Evolutionary conservation across 495 filamentous ascomycete species (phyloP).

Genomic region (Lentithecium fluviatile): DNA sequence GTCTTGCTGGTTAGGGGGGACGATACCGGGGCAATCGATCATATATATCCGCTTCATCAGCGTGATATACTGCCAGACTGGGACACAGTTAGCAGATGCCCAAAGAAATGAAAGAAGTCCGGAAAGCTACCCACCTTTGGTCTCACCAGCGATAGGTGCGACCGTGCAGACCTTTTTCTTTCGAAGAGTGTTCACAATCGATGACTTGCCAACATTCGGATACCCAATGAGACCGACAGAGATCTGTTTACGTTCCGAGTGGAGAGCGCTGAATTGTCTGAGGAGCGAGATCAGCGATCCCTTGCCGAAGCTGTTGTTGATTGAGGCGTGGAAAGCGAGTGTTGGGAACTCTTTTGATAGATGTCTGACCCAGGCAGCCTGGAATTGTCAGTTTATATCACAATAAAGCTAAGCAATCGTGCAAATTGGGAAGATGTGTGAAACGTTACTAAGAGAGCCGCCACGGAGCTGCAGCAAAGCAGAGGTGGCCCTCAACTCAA

Average conservation of each 20-base stretch:
- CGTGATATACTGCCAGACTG: slow-evolving; percentile 94
- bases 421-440: slow-evolving; percentile 67
- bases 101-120: neutral
- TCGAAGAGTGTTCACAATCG: slow-evolving; percentile 52
- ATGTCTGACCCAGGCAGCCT: slow-evolving; percentile 83
- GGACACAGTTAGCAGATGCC: slow-evolving; percentile 38
- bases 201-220: slow-evolving; percentile 47
- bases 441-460: slow-evolving; percentile 97
- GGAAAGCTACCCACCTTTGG: neutral
- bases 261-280: slow-evolving; percentile 88
- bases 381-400: slow-evolving; percentile 13
- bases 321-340: slow-evolving; percentile 85
- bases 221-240: slow-evolving; percentile 48
- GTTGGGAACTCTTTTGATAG: slow-evolving; percentile 87
- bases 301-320: slow-evolving; percentile 73
- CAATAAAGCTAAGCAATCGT: neutral
- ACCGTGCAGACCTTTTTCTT: slow-evolving; percentile 92
- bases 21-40: slow-evolving; percentile 95
- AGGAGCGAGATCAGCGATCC: slow-evolving; percentile 45
- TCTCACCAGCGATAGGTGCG: slow-evolving; percentile 72
- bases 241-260: slow-evolving; percentile 82
- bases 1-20: slow-evolving; percentile 79
- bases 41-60: slow-evolving; percentile 96
- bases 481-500: slow-evolving; percentile 81
- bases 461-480: slow-evolving; percentile 54